Evolutionary conservation across 106 monocot species (phyloP).

Genomic region (Cymbidium sinense): DNA sequence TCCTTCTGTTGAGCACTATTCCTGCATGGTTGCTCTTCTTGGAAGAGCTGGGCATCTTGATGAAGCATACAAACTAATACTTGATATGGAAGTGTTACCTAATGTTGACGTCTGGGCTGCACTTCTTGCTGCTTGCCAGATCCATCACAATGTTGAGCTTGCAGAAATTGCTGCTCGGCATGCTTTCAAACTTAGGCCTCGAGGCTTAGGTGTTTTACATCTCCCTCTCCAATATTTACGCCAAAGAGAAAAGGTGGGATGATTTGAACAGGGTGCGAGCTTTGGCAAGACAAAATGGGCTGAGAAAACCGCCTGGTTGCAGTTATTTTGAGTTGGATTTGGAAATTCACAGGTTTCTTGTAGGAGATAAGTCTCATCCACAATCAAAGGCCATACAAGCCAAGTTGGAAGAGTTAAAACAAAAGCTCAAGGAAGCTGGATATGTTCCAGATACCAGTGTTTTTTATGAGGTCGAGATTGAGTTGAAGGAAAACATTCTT

Average conservation of each 20-base stretch:
- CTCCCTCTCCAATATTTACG: too few species aligned
- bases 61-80: too few species aligned
- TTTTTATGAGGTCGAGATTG: too few species aligned
- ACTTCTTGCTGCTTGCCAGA: constrained; percentile 70
- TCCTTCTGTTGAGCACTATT: constrained; percentile 73
- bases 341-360: constrained; percentile 60
- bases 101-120: constrained; percentile 69
- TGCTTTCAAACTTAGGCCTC: constrained; percentile 53
- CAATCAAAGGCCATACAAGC: too few species aligned
- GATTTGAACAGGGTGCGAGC: constrained; percentile 54
- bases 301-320: constrained; percentile 62
- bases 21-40: constrained; percentile 63
- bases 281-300: constrained; percentile 47
- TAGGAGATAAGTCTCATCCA: too few species aligned
- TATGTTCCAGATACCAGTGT: too few species aligned
- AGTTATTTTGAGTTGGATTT: constrained; percentile 50
- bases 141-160: constrained; percentile 52
- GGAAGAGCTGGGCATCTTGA: constrained; percentile 64
- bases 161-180: constrained; percentile 46
- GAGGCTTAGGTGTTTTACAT: constrained; percentile 56
- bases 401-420: too few species aligned
- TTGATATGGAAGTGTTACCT: too few species aligned
- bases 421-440: too few species aligned
- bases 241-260: constrained; percentile 67
- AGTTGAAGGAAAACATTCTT: too few species aligned